Evolutionary conservation across 2,329 filamentous ascomycete species (phyloP), one percentile per base, ranked within the genome.

Genomic region (Stachybotrys echinatus): DNA sequence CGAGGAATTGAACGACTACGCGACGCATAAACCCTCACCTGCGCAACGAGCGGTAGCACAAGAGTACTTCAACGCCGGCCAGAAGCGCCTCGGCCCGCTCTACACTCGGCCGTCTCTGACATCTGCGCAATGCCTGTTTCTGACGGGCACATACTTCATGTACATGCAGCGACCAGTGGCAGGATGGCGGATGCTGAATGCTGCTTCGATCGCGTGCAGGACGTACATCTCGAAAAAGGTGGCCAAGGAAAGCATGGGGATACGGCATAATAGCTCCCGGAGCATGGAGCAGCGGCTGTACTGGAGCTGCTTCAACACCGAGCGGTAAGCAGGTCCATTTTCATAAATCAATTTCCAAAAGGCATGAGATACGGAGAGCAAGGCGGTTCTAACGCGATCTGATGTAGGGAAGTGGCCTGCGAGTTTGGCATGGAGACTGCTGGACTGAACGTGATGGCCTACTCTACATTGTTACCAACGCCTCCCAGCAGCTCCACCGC

Each of bases 381-480:
- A n/a, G n/a, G n/a, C n/a, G n/a, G n/a, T 38, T 31, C 27, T 31
- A 31, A 31, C 27, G 12, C 12, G 27, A 12, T 31, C 27, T 31
- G 6, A 31, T 31, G 27, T 22, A 50, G 48, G 7, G 48, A 50
- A 27, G 42, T 50, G 8, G 48, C 48, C 23, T 50, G 48, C 42
- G 48, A 50, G 23, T 50, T 50, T 23, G 48, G 48, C 20, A 50
- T 50, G 48, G 48, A 50, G 22, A 50, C 48, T 14, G 23, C 23
- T 3, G 43, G 48, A 4, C 27, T 50, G 3, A 50, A 50, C 34
- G 42, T 50, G 4, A 46, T 50, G 31, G 48, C 48, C 10, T 50
- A 45, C 27, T 50, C 43, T 21, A 50, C 48, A n/a, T 45, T 42
- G 4, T 23, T 50, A 20, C 48, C 48, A 14, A 50, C 48, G 23